Evolutionary conservation across 495 filamentous ascomycete species (phyloP).

Genomic region (Neurospora pannonica): DNA sequence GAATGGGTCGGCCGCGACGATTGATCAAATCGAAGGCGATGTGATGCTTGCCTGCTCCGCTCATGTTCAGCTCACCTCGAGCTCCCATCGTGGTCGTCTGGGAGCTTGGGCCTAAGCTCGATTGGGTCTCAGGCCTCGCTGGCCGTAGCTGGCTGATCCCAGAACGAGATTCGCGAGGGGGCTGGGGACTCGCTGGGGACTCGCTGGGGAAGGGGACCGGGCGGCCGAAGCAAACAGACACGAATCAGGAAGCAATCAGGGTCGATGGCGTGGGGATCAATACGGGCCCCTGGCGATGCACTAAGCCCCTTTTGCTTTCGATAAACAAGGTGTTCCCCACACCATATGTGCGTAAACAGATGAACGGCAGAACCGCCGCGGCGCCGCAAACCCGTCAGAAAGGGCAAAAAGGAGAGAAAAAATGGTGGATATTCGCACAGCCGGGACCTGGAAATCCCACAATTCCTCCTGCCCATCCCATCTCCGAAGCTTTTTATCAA

Average conservation of each 20-base stretch:
- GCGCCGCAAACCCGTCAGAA: neutral
- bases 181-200: neutral
- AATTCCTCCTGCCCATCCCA: neutral
- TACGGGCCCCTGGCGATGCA: conserved; percentile 6
- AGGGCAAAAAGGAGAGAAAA: neutral
- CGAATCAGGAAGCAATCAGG: conserved; percentile 9
- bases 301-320: conserved; percentile 20
- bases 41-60: neutral
- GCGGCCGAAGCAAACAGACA: neutral
- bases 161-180: neutral
- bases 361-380: neutral
- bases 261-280: conserved; percentile 6
- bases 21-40: neutral
- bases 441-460: neutral
- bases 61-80: neutral
- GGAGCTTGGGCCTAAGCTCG: neutral
- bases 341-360: conserved; percentile 23
- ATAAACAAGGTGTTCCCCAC: conserved; percentile 29
- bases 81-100: neutral
- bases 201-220: neutral
- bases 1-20: neutral
- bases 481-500: neutral
- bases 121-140: neutral
- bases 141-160: neutral
- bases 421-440: neutral